These are phyloP conservation scores for Penicillium vulpinum DNA, from an alignment of 2,329 filamentous ascomycete genomes.

Conservation along the genomic window DNA sequence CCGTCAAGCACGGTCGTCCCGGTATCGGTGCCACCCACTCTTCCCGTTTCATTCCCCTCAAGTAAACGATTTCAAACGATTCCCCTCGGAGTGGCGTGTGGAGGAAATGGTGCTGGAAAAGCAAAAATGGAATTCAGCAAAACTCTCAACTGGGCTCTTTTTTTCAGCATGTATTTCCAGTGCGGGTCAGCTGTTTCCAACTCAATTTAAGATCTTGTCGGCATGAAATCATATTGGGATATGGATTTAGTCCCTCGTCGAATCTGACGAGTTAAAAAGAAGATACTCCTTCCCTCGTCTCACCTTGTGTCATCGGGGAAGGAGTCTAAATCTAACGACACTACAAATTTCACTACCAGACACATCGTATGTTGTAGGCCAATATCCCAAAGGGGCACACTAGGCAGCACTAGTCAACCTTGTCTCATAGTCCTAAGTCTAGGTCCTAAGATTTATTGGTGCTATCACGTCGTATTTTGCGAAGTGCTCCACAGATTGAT, in stretches of 20 bases:
- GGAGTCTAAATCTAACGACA: slow-evolving; percentile 44
- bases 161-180: slow-evolving; percentile 43
- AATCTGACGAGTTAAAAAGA: slow-evolving; percentile 47
- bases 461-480: neutral
- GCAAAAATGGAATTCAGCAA: slow-evolving; percentile 35
- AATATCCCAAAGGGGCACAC: neutral
- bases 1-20: slow-evolving; percentile 99
- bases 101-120: slow-evolving; percentile 39
- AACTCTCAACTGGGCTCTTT: slow-evolving; percentile 34
- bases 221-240: slow-evolving; percentile 29
- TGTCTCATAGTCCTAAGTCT: neutral
- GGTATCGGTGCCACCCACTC: slow-evolving; percentile 99
- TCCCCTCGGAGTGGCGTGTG: slow-evolving; percentile 40
- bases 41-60: slow-evolving; percentile 99
- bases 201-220: slow-evolving; percentile 44
- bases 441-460: neutral
- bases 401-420: neutral
- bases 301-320: slow-evolving; percentile 31
- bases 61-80: slow-evolving; percentile 65
- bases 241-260: slow-evolving; percentile 36
- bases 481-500: neutral
- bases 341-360: slow-evolving; percentile 16
- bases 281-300: slow-evolving; percentile 13
- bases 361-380: neutral
- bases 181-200: slow-evolving; percentile 42